Conservation (phyloP, 2,329 filamentous ascomycete species). For the Tolypocladium nubicola region DNA sequence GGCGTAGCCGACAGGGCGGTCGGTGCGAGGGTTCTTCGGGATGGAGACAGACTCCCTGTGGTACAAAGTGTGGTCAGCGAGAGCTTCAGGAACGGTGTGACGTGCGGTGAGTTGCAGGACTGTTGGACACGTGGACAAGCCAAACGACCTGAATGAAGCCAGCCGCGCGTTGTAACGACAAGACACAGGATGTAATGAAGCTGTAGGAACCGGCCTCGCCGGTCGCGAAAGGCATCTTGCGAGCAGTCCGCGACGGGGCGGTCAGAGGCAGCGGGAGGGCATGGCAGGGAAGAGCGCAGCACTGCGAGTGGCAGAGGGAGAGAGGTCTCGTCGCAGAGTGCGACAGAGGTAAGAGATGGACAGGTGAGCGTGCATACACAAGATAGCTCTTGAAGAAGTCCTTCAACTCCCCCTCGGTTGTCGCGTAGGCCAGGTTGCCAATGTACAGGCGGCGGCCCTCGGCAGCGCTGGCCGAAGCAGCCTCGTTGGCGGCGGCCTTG, state of each 20-base stretch:
- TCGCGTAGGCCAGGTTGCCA: constrained; percentile 99
- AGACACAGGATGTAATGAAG: not conserved
- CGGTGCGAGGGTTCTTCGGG: constrained; percentile 97
- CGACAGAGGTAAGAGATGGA: not conserved
- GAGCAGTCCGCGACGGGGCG: not conserved
- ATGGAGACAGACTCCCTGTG: constrained; percentile 94
- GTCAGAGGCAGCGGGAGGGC: not conserved
- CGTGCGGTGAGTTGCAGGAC: not conserved
- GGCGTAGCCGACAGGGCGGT: constrained; percentile 95
- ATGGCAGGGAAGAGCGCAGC: not conserved
- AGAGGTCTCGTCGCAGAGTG: not conserved
- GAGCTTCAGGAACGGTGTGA: not conserved
- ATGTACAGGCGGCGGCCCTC: constrained; percentile 99
- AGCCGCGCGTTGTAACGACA: not conserved
- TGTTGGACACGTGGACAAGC: not conserved
- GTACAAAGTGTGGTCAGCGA: constrained; percentile 15
- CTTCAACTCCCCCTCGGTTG: constrained; percentile 99
- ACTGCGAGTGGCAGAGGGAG: not conserved
- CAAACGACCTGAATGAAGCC: not conserved
- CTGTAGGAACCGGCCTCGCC: not conserved
- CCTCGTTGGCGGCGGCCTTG: constrained; percentile 65
- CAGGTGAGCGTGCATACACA: constrained; percentile 62
- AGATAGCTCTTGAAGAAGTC: constrained; percentile 99
- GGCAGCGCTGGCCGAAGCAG: constrained; percentile 91
- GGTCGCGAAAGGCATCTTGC: not conserved